These are phyloP conservation scores for Aspergillus incahuasiensis DNA, from an alignment of 495 filamentous ascomycete species.

Conservation along the genomic window DNA sequence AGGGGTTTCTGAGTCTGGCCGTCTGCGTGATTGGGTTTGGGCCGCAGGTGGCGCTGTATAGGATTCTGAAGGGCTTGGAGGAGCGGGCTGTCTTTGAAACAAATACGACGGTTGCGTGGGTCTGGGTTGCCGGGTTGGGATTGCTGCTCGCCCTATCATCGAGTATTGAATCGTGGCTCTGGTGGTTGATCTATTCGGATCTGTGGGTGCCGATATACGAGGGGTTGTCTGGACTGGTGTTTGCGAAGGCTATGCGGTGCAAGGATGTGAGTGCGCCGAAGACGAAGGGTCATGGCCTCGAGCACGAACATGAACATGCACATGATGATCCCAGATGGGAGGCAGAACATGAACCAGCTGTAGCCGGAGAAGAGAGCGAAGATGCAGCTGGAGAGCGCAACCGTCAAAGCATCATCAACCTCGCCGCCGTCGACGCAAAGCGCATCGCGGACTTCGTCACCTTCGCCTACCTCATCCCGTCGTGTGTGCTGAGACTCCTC, in stretches of 20 bases:
- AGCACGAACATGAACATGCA: no score
- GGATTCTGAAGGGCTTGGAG: slow-evolving; percentile 62
- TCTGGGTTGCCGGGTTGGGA: slow-evolving; percentile 64
- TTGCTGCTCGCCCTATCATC: slow-evolving; percentile 49
- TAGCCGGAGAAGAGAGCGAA: slow-evolving; percentile 39
- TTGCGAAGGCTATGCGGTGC: slow-evolving; percentile 70
- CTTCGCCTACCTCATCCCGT: slow-evolving; percentile 61
- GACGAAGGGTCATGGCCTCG: slow-evolving; percentile 27
- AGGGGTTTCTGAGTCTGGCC: slow-evolving; percentile 50
- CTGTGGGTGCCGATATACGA: slow-evolving; percentile 61
- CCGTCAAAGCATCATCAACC: slow-evolving; percentile 74
- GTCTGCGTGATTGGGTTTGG: slow-evolving; percentile 57
- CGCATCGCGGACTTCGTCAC: slow-evolving; percentile 67
- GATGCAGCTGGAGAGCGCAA: slow-evolving; percentile 56
- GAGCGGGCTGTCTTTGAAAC: slow-evolving; percentile 30
- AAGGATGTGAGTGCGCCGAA: slow-evolving; percentile 64
- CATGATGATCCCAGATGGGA: slow-evolving; percentile 9
- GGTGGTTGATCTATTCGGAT: slow-evolving; percentile 62
- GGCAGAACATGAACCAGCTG: slow-evolving; percentile 27
- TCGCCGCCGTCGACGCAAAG: slow-evolving; percentile 72
- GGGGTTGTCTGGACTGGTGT: slow-evolving; percentile 68
- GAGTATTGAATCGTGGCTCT: slow-evolving; percentile 57
- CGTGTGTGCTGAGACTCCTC: slow-evolving; percentile 51
- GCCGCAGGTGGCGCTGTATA: slow-evolving; percentile 64
- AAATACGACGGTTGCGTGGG: slow-evolving; percentile 47